These are phyloP conservation scores for Hypoxylon perforatum DNA, from an alignment of 495 filamentous ascomycete genomes.

Conservation along the genomic window DNA sequence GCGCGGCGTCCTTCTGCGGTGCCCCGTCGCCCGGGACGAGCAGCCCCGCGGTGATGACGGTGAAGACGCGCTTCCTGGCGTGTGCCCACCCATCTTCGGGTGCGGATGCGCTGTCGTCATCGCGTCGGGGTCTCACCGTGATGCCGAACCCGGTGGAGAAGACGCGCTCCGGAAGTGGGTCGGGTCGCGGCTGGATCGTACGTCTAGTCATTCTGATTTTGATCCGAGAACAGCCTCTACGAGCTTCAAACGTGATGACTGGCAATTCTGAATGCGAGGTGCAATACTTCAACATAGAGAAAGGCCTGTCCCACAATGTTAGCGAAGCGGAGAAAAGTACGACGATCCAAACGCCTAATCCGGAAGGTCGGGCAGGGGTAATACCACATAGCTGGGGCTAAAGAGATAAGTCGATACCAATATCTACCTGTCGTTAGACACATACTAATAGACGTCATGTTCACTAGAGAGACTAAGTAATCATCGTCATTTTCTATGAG, in stretches of 20 bases:
- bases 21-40: conserved; percentile 60
- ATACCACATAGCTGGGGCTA: not conserved
- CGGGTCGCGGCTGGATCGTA: conserved; percentile 8
- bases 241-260: not conserved
- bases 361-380: conserved; percentile 11
- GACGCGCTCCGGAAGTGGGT: conserved; percentile 26
- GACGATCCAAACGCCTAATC: conserved; percentile 10
- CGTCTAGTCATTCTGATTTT: conserved; percentile 28
- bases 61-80: conserved; percentile 32
- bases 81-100: conserved; percentile 1
- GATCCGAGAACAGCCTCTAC: not conserved
- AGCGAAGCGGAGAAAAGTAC: conserved; percentile 11
- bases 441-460: too few species aligned
- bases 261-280: not conserved
- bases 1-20: conserved; percentile 51
- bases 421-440: too few species aligned
- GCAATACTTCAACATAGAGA: not conserved
- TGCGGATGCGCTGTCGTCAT: conserved; percentile 1
- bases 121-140: conserved; percentile 30
- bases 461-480: too few species aligned
- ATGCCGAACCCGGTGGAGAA: conserved; percentile 45
- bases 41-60: conserved; percentile 52
- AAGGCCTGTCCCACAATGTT: not conserved
- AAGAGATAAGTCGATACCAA: not conserved
- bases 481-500: too few species aligned